Evolutionary conservation across 805 yeast genomes (phyloP), one percentile per base, ranked within the genome.

Genomic region (Starmerella sirachaensis): DNA sequence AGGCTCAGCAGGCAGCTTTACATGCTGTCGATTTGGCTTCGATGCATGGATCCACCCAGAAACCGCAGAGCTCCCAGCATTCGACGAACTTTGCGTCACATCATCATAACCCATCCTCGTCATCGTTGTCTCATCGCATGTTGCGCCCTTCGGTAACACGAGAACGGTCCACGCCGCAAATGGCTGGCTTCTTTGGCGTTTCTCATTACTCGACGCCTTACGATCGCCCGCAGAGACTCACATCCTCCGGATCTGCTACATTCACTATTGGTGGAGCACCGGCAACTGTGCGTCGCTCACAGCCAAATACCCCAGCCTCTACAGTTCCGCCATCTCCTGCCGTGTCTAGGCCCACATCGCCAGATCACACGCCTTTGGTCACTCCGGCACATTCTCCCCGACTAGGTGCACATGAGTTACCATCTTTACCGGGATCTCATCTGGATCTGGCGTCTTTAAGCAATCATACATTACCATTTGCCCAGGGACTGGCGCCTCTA

Each of bases 361-460:
- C 68, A 10, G 53, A 60, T 3, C 67, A 60, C 45, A 65, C 69
- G 8, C 69, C 69, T 17, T 51, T 65, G 37, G 62, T 52, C 24
- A 65, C 69, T 11, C 69, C 69, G 6, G 65, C 65, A 3, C 69
- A 62, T 42, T 63, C 68, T 19, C 69, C 69, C 19, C 53, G 66
- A 6, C 48, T 65, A 22, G 60, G 52, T 12, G 58, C 69, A n/a
- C 52, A 60, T 5, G 56, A 56, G 11, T n/a, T 36, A 27, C 22
- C 27, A 7, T 18, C 16, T 16, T 18, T 33, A 22, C 38, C 20
- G 19, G 33, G 40, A 3, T 33, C 38, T 6, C 13, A 27, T 8
- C 28, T 31, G n/a, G 40, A 37, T 17, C 29, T 40, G 21, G n/a
- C n/a, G n/a, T n/a, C n/a, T n/a, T n/a, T n/a, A n/a, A n/a, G n/a